phyloP scores from a whole-genome alignment of 257 asterid genomes.

The Scutellaria galericulata region DNA sequence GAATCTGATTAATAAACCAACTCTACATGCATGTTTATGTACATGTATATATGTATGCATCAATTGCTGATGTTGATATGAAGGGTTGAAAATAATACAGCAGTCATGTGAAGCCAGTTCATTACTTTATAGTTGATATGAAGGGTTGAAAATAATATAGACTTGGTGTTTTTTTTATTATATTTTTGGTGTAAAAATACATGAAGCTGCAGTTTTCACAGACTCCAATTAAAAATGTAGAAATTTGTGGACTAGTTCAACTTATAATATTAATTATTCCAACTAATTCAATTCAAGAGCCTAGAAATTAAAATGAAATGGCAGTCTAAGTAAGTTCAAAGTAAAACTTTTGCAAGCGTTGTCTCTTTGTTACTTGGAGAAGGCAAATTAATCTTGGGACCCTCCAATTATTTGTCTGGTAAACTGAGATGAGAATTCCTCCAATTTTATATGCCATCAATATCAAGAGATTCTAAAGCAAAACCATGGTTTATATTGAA shows the following conservation, averaged over 20 bases:
- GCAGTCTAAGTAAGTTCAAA: conserved; percentile 63
- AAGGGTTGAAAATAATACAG: conserved; percentile 31
- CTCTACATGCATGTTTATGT: conserved; percentile 34
- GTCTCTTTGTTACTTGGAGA: conserved; percentile 59
- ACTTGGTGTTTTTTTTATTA: conserved; percentile 30
- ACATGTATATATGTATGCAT: conserved; percentile 32
- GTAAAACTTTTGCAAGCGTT: conserved; percentile 55
- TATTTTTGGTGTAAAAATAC: conserved; percentile 10
- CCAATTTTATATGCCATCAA: conserved; percentile 39
- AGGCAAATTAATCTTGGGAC: conserved; percentile 53
- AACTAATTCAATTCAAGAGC: conserved; percentile 31
- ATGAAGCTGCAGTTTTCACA: conserved; percentile 34
- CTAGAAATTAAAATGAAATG: conserved; percentile 28
- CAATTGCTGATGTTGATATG: conserved; percentile 46
- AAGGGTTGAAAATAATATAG: conserved; percentile 34
- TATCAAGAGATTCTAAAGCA: conserved; percentile 49
- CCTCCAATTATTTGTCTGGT: conserved; percentile 39
- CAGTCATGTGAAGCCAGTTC: conserved; percentile 73
- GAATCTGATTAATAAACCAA: conserved; percentile 37
- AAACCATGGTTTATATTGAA: conserved; percentile 32
- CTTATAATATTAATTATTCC: conserved; percentile 33
- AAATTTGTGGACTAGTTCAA: conserved; percentile 47
- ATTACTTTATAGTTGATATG: conserved; percentile 44
- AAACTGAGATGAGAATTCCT: conserved; percentile 35
- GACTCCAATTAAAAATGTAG: conserved; percentile 38